Conservation (phyloP, 768 basidiomycete species). For the Phaffia tasmanica region DNA sequence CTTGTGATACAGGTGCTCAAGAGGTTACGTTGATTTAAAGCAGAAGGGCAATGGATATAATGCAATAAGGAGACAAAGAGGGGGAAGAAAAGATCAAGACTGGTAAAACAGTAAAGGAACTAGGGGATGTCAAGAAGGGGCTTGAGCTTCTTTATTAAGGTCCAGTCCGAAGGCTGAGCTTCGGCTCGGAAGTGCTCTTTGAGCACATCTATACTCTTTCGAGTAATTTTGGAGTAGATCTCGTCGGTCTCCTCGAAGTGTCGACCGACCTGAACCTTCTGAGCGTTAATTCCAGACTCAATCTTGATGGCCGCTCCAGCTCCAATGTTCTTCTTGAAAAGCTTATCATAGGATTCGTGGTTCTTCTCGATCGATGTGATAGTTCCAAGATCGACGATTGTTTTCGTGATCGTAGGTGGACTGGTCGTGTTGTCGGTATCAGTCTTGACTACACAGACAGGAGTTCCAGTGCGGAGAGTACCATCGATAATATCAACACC, state of each 20-base stretch:
- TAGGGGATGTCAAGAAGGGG: slow-evolving; percentile 29
- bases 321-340: slow-evolving; percentile 26
- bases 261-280: slow-evolving; percentile 19
- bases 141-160: slow-evolving; percentile 78
- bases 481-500: slow-evolving; percentile 96
- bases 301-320: slow-evolving; percentile 88
- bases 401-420: slow-evolving; percentile 62
- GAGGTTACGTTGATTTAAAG: no score
- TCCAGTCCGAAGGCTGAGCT: slow-evolving; percentile 83
- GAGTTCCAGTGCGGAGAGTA: slow-evolving; percentile 78
- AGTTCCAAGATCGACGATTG: slow-evolving; percentile 83
- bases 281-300: slow-evolving; percentile 85
- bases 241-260: slow-evolving; percentile 72
- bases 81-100: neutral
- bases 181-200: slow-evolving; percentile 75
- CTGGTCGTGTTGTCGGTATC: slow-evolving; percentile 47
- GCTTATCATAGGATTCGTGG: slow-evolving; percentile 54
- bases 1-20: no score
- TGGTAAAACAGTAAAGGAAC: neutral
- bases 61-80: neutral
- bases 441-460: slow-evolving; percentile 85
- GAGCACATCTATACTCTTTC: slow-evolving; percentile 87
- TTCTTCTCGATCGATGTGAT: slow-evolving; percentile 96
- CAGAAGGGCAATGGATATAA: neutral
- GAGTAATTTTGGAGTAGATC: slow-evolving; percentile 73